Evolutionary conservation across 2,329 filamentous ascomycete genomes (phyloP).

Genomic region (Dactylellina sp.): DNA sequence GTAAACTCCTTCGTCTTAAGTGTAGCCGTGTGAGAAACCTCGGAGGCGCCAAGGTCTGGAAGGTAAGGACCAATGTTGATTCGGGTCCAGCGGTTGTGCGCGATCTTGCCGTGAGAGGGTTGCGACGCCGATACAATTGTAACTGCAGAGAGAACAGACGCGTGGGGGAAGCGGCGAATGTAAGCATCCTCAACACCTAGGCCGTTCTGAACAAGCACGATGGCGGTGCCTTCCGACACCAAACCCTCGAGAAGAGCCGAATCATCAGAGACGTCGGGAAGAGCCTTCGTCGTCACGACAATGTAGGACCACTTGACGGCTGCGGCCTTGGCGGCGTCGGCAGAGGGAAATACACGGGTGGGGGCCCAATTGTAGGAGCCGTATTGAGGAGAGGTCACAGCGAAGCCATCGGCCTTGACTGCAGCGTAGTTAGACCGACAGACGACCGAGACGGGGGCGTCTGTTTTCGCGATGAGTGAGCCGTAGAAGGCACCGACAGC

Average conservation of each 20-base stretch:
- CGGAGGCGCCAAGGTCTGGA: slow-evolving; percentile 66
- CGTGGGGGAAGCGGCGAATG: slow-evolving; percentile 66
- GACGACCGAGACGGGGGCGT: slow-evolving; percentile 75
- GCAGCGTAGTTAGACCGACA: slow-evolving; percentile 79
- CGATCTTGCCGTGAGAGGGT: slow-evolving; percentile 66
- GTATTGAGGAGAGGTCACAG: slow-evolving; percentile 74
- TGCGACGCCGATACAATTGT: slow-evolving; percentile 70
- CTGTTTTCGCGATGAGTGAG: slow-evolving; percentile 60
- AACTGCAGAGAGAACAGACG: slow-evolving; percentile 70
- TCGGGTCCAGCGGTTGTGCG: slow-evolving; percentile 62
- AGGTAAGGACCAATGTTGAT: slow-evolving; percentile 64
- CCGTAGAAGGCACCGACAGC: slow-evolving; percentile 59
- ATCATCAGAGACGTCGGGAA: slow-evolving; percentile 65
- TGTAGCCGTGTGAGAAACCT: slow-evolving; percentile 54
- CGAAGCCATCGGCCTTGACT: slow-evolving; percentile 73
- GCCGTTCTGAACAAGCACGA: slow-evolving; percentile 74
- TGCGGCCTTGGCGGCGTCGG: slow-evolving; percentile 69
- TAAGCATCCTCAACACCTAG: slow-evolving; percentile 72
- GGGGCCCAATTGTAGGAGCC: slow-evolving; percentile 75
- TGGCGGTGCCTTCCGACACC: slow-evolving; percentile 65
- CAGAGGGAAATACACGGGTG: slow-evolving; percentile 71
- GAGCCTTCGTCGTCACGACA: slow-evolving; percentile 77
- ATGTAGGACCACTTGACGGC: slow-evolving; percentile 72
- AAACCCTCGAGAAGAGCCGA: slow-evolving; percentile 49
- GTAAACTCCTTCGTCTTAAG: slow-evolving; percentile 58